Conservation (phyloP, 2,329 filamentous ascomycete genomes). For the Parastagonospora nodorum region DNA sequence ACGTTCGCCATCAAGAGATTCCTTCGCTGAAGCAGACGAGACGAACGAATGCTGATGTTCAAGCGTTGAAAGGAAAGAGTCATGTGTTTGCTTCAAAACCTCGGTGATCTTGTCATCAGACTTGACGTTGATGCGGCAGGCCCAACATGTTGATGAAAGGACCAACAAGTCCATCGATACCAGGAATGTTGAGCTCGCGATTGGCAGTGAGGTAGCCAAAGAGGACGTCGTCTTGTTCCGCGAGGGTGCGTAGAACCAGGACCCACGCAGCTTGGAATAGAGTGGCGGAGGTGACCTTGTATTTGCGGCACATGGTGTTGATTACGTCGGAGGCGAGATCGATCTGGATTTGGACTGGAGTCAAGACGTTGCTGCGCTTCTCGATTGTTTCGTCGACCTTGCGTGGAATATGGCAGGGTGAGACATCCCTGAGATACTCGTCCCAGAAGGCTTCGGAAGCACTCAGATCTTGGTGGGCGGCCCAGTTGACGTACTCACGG, state of each 20-base stretch:
- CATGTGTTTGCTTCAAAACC: slow-evolving; percentile 8
- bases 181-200: slow-evolving; percentile 41
- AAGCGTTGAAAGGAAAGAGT: slow-evolving; percentile 9
- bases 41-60: slow-evolving; percentile 2
- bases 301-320: slow-evolving; percentile 37
- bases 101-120: background rate
- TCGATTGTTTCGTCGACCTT: slow-evolving; percentile 6
- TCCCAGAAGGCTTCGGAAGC: slow-evolving; percentile 16
- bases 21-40: background rate
- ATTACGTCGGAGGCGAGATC: slow-evolving; percentile 5
- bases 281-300: slow-evolving; percentile 53
- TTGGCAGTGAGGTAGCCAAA: slow-evolving; percentile 48
- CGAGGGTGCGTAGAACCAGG: slow-evolving; percentile 32
- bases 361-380: slow-evolving; percentile 1
- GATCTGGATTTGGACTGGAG: slow-evolving; percentile 2
- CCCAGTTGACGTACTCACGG: slow-evolving; percentile 17
- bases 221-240: slow-evolving; percentile 31
- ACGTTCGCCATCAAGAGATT: slow-evolving; percentile 6
- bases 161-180: slow-evolving; percentile 45
- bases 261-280: slow-evolving; percentile 43
- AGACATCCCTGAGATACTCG: slow-evolving; percentile 10
- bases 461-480: slow-evolving; percentile 7
- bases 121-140: slow-evolving; percentile 24
- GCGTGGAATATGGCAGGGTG: slow-evolving; percentile 16
- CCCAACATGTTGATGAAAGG: slow-evolving; percentile 47